Conservation (phyloP, 768 basidiomycete genomes). For the Cystobasidiopsis lactophilus region DNA sequence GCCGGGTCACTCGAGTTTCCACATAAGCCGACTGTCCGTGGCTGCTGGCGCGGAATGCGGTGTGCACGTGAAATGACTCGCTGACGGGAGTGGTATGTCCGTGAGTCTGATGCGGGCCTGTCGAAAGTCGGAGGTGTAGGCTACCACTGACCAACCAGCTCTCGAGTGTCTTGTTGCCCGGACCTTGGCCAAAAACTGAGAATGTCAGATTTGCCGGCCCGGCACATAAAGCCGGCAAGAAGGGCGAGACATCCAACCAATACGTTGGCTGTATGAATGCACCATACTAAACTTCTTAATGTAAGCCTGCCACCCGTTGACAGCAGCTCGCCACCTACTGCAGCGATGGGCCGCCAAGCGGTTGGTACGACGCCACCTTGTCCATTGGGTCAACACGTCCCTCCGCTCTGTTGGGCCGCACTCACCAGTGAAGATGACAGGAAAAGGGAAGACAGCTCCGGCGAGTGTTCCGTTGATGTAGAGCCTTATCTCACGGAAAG, state of each 20-base stretch:
- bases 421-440: conserved; percentile 32
- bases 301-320: no score
- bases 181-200: conserved; percentile 34
- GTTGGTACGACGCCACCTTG: conserved; percentile 46
- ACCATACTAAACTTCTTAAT: conserved; percentile 32
- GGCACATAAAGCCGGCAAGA: conserved; percentile 46
- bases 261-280: conserved; percentile 58
- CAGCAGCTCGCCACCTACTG: conserved; percentile 16
- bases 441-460: conserved; percentile 38
- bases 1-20: no score
- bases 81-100: no score
- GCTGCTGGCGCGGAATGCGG: no score
- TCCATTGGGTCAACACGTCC: no score
- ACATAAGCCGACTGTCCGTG: no score
- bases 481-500: conserved; percentile 42
- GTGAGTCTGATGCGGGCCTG: no score
- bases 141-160: conserved; percentile 39
- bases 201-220: conserved; percentile 34
- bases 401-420: no score
- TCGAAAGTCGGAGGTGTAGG: conserved; percentile 31
- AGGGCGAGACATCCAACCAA: conserved; percentile 54
- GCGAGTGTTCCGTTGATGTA: conserved; percentile 36
- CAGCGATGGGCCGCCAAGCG: conserved; percentile 52
- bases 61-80: no score
- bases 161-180: conserved; percentile 39